phyloP scores from a whole-genome alignment of 2,329 filamentous ascomycete genomes.

The Colletotrichum theobromicola region DNA sequence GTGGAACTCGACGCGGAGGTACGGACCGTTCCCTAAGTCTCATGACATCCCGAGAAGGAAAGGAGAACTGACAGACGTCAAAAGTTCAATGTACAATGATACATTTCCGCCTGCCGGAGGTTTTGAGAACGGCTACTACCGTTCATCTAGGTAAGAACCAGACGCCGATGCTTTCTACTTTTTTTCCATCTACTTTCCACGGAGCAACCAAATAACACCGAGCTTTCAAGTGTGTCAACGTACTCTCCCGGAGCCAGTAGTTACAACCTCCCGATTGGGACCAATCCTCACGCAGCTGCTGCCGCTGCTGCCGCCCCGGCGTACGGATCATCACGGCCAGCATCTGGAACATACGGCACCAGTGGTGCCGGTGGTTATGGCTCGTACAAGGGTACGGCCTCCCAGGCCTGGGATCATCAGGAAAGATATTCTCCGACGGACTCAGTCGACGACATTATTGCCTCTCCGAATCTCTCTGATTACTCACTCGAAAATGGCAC shows the following conservation, averaged over 20 bases:
- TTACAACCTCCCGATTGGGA: slow-evolving; percentile 36
- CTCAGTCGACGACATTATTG: slow-evolving; percentile 63
- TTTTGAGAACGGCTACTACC: slow-evolving; percentile 41
- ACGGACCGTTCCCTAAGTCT: slow-evolving; percentile 36
- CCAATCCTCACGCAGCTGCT: slow-evolving; percentile 42
- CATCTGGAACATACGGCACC: slow-evolving; percentile 43
- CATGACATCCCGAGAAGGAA: not conserved
- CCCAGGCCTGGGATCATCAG: slow-evolving; percentile 53
- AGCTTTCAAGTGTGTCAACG: slow-evolving; percentile 43
- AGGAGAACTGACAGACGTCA: slow-evolving; percentile 18
- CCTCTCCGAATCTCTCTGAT: slow-evolving; percentile 65
- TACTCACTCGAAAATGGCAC: slow-evolving; percentile 61
- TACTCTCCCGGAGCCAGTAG: slow-evolving; percentile 38
- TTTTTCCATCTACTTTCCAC: not conserved
- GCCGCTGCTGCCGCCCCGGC: slow-evolving; percentile 41
- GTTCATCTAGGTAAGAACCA: slow-evolving; percentile 41
- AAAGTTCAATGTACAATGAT: slow-evolving; percentile 39
- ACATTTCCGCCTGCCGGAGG: slow-evolving; percentile 33
- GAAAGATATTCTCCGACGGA: slow-evolving; percentile 61
- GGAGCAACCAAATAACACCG: slow-evolving; percentile 35
- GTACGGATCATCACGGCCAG: slow-evolving; percentile 45
- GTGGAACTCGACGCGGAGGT: slow-evolving; percentile 60
- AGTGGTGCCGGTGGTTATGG: slow-evolving; percentile 30
- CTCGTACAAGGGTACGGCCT: slow-evolving; percentile 45
- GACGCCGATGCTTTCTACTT: not conserved